Percentiles rank a stretch among this genome's conserved stretches.
Evolutionary conservation across 192 early-diverging fungal species (phyloP).

Genomic region (Linnemannia zychae): DNA sequence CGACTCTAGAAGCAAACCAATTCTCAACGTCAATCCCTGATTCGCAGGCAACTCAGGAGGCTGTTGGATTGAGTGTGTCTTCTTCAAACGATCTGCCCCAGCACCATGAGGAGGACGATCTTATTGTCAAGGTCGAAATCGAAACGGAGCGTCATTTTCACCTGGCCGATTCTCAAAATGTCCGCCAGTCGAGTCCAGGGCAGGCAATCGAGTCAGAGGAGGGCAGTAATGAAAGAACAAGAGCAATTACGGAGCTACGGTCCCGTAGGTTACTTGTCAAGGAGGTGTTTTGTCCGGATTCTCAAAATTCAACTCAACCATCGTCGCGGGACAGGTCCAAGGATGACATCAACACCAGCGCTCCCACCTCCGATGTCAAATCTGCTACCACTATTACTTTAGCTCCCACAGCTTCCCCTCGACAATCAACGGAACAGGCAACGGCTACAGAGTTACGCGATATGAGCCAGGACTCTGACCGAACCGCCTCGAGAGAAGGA

Average conservation of each 20-base stretch:
- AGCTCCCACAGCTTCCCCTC: neutral
- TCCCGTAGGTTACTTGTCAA: neutral
- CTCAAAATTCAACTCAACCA: neutral
- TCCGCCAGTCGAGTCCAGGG: neutral
- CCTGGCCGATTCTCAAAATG: neutral
- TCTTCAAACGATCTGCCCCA: neutral
- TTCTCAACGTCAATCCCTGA: neutral
- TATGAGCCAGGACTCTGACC: neutral
- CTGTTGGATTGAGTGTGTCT: neutral
- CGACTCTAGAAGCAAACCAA: neutral
- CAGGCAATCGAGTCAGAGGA: neutral
- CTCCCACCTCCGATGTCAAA: neutral
- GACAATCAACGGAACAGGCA: neutral
- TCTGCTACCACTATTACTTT: neutral
- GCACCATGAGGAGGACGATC: neutral
- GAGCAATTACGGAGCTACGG: neutral
- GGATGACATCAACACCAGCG: neutral
- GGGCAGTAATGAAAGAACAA: neutral
- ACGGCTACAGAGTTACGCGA: neutral
- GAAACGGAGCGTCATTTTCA: neutral
- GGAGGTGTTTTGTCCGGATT: constrained; percentile 1
- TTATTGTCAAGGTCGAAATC: neutral
- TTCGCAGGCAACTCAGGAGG: neutral
- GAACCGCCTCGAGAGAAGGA: neutral
- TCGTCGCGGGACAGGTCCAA: neutral